Conservation (phyloP, 768 basidiomycete genomes). For the Suillus bovinus region DNA sequence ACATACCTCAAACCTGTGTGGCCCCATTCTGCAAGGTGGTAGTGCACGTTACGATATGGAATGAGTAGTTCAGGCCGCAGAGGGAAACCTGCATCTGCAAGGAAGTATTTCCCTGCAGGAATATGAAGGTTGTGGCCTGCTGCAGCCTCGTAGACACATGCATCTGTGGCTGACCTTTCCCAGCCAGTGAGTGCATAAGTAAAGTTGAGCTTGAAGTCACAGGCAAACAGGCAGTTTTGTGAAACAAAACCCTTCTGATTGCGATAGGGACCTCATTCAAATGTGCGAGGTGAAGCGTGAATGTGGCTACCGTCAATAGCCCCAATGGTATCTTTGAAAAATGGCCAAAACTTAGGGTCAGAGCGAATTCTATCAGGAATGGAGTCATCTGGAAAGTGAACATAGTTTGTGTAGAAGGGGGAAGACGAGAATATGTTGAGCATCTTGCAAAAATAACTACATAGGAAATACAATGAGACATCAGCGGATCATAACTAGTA, state of each 20-base stretch:
- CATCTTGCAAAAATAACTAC: neutral
- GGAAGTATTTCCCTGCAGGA: neutral
- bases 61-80: neutral
- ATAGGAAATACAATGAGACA: neutral
- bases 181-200: neutral
- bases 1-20: too few species aligned
- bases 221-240: neutral
- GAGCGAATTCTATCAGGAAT: constrained; percentile 15
- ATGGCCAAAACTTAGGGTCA: constrained; percentile 32
- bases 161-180: neutral
- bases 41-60: too few species aligned
- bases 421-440: neutral
- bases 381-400: neutral
- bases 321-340: constrained; percentile 26
- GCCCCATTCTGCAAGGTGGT: too few species aligned
- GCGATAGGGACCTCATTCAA: neutral
- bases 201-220: neutral
- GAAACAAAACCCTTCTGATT: neutral
- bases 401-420: too few species aligned
- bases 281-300: neutral
- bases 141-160: neutral
- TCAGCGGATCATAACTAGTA: too few species aligned
- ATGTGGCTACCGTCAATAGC: neutral
- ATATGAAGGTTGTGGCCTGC: neutral
- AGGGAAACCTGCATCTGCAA: neutral